Conservation (phyloP, 768 basidiomycete species). For the Cystofilobasidium capitatum region DNA sequence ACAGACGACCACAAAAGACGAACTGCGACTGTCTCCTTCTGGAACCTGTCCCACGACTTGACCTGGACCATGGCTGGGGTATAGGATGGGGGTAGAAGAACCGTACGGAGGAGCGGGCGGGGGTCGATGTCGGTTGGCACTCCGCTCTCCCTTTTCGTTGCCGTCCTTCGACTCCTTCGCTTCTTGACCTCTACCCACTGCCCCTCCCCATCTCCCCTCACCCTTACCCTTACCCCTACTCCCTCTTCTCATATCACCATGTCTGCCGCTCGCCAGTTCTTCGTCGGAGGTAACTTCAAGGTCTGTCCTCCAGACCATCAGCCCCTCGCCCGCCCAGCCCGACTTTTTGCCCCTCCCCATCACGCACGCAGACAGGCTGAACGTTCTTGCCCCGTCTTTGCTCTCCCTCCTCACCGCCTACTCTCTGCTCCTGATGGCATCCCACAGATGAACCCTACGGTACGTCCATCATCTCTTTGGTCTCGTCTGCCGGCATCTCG, state of each 20-base stretch:
- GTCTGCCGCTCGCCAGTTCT: slow-evolving; percentile 48
- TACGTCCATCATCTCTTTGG: slow-evolving; percentile 10
- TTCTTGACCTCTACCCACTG: background rate
- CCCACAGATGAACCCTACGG: slow-evolving; percentile 28
- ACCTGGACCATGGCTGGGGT: slow-evolving; percentile 35
- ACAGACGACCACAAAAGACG: background rate
- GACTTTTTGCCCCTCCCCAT: background rate
- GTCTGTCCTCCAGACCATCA: slow-evolving; percentile 54
- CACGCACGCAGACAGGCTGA: background rate
- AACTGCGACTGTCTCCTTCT: slow-evolving; percentile 30
- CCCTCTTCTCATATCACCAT: slow-evolving; percentile 17
- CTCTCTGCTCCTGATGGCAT: too few species aligned
- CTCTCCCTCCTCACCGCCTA: slow-evolving; percentile 2
- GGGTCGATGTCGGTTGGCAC: background rate
- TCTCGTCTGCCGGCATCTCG: too few species aligned
- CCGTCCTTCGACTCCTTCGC: background rate
- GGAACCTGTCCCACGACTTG: slow-evolving; percentile 40
- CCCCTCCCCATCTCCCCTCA: slow-evolving; percentile 31
- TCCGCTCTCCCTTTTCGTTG: background rate
- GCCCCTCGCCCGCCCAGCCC: background rate
- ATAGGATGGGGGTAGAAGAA: background rate
- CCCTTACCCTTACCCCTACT: background rate
- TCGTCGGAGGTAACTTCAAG: slow-evolving; percentile 96
- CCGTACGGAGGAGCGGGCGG: too few species aligned
- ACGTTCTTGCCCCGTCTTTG: slow-evolving; percentile 2